Evolutionary conservation across 75 land plant species (phyloP).

Genomic region (Chamaecyparis obtusa): DNA sequence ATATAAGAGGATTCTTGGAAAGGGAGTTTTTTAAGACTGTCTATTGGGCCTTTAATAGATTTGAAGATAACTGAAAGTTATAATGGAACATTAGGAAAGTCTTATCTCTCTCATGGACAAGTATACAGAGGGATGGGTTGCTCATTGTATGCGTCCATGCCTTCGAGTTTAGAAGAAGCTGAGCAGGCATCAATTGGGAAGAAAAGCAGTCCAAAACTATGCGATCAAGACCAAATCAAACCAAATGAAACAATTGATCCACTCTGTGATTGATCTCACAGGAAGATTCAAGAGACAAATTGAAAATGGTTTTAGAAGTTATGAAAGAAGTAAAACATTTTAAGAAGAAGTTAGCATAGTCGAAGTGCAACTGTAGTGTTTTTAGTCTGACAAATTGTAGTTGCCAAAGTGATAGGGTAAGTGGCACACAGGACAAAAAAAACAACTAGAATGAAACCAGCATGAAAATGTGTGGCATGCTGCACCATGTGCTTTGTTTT

Average conservation of each 20-base stretch:
- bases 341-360: conserved; percentile 72
- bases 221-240: conserved; percentile 4
- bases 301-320: conserved; percentile 86
- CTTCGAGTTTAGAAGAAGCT: conserved; percentile 49
- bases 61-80: conserved; percentile 21
- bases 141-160: conserved; percentile 89
- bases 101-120: conserved; percentile 94
- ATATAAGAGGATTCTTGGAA: too few relatives aligned
- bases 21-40: too few relatives aligned
- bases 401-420: conserved; percentile 91
- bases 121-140: conserved; percentile 88
- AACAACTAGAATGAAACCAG: too few relatives aligned
- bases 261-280: conserved; percentile 7
- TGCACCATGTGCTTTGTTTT: too few relatives aligned
- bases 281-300: conserved; percentile 29
- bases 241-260: conserved; percentile 10
- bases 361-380: conserved; percentile 58
- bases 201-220: conserved; percentile 7
- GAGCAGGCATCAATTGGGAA: conserved; percentile 48
- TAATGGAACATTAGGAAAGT: conserved; percentile 63
- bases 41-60: too few relatives aligned
- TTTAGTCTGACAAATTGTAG: conserved; percentile 87
- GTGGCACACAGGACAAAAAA: too few relatives aligned
- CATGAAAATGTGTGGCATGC: too few relatives aligned
- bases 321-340: conserved; percentile 83